Evolutionary conservation across 2,329 filamentous ascomycete species (phyloP), one percentile per base, ranked within the genome.

Genomic region (Penicillium expansum): DNA sequence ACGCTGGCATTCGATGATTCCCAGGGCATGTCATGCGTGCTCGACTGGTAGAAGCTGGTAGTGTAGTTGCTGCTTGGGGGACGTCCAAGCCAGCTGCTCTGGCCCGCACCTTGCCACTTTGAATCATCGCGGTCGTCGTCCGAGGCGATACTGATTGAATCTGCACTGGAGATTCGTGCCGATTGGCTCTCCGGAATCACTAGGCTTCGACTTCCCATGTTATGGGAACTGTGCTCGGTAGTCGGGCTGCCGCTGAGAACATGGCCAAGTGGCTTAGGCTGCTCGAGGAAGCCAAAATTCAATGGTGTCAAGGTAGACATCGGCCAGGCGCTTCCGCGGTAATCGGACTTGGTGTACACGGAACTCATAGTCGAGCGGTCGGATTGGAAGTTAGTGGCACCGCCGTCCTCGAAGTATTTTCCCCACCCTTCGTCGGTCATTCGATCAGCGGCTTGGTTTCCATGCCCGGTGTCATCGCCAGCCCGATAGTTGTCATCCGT

Each of bases 371-470:
- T 63, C 7, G 61, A 52, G 59, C 69, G 55, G 54, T 72, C 45
- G 56, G 69, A 66, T 27, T 67, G 59, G n/a, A 71, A 58, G 38
- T 66, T 66, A 9, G 65, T 66, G 13, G 66, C 54, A 45, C 50
- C 68, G 33, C 75, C 72, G 45, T 74, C 69, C 48, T 77, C 69
- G 64, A 80, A 81, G 64, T 81, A 81, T 52, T 75, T 77, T 58
- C 75, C 72, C 79, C 79, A 81, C 42, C 77, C 78, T 62, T 78
- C 78, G 45, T 80, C 74, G 1, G 78, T 79, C 33, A 69, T 71
- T 38, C 77, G 72, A 55, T 79, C 73, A 5, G 72, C 71, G 16
- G 71, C 58, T 32, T 63, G 61, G 50, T 62, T 59, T 9, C 51
- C 61, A 30, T 60, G 56, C 13, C 58, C 29, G 24, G 57, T 52